Conservation (phyloP, 75 land plant genomes). For the Larix kaempferi region DNA sequence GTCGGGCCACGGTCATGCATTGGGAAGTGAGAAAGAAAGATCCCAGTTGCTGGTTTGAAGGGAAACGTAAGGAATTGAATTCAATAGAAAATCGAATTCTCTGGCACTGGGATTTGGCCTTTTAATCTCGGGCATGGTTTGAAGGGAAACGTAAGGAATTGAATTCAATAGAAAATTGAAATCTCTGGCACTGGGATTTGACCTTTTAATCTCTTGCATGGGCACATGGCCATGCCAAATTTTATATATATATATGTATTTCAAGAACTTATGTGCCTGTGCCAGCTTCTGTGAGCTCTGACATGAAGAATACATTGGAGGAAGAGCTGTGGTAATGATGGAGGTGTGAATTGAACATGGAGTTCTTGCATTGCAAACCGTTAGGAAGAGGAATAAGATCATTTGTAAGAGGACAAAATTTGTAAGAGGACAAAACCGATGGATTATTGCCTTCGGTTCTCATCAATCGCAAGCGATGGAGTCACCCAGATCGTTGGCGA, state of each 20-base stretch:
- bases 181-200: too few species aligned
- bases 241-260: background rate
- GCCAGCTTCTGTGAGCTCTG: background rate
- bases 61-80: slow-evolving; percentile 5
- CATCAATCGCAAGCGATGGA: background rate
- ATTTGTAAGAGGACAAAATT: too few species aligned
- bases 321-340: slow-evolving; percentile 5
- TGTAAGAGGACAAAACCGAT: slow-evolving; percentile 11
- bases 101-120: too few species aligned
- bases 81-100: too few species aligned
- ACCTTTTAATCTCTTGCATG: too few species aligned
- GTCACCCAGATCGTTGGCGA: background rate
- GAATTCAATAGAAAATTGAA: too few species aligned
- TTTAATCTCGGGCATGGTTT: too few species aligned
- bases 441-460: slow-evolving; percentile 2
- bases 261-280: background rate
- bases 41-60: slow-evolving; percentile 13
- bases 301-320: background rate
- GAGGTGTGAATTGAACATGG: slow-evolving; percentile 1
- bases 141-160: too few species aligned
- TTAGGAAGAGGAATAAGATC: background rate
- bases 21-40: slow-evolving; percentile 10
- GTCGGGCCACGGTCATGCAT: slow-evolving; percentile 3
- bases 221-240: background rate
- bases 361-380: slow-evolving; percentile 7